Base-by-base conservation (phyloP, 2,329 filamentous ascomycete species). In the Truncatella angustata region DNA sequence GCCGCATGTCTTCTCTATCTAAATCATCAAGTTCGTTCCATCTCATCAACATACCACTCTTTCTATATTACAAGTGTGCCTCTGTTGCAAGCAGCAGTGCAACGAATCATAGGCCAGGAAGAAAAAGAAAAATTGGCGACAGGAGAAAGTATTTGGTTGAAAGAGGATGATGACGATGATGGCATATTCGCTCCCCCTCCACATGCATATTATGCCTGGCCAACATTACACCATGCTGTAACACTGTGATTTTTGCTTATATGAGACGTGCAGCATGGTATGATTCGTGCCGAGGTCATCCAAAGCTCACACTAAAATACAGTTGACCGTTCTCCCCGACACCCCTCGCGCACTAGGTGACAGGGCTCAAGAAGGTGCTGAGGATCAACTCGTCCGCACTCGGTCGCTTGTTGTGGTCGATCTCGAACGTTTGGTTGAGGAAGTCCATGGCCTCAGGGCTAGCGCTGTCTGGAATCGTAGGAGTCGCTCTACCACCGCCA, bases 371-470 rank as follows among this genome's bases (percentile, higher is more conserved):
- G 74, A 97, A 97, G 32, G 85, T 82, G 72, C 88, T 92, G 51
- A 86, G 80, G 70, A 96, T 84, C 60, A 99, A 74, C 64, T 97
- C 92, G 64, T 97, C 92, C 11, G 94, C 94, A 63, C 86, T 95
- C 3, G 94, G 94, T 59, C 94, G 81, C 75, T 90, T 87, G 69
- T 95, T 91, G 71, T 96, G 90, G 64, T 99, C 92, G 64, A 97
- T 87, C 76, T 97, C 91, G 73, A 99, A 99, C 0, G 94, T 97
- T 74, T 89, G 85, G 51, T 82, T 80, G 58, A 99, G 74, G 75
- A 99, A 99, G 40, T 80, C 81, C 68, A 87, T 83, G 4, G 91
- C 93, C 60, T 96, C 93, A 32, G 86, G 82, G 63, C 90, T 94
- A 11, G 91, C 91, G 60, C 87, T 83, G 11, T 95, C 90, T 0